Conservation (phyloP, 2,329 filamentous ascomycete genomes). For the Laburnicola sp. region DNA sequence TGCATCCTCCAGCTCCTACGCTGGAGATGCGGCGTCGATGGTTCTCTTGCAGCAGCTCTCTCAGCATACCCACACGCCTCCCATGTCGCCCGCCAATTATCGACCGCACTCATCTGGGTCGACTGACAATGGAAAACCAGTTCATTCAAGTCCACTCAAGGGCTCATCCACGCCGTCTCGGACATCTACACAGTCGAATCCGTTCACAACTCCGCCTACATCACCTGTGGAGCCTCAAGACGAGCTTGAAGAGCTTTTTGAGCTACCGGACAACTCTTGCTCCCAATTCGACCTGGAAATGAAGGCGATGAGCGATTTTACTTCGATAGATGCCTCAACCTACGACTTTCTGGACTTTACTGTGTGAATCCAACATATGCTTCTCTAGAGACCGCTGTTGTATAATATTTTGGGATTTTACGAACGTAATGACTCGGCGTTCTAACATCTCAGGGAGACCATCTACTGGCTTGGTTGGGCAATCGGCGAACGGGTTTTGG, state of each 20-base stretch:
- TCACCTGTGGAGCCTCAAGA: conserved; percentile 40
- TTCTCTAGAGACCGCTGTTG: conserved; percentile 21
- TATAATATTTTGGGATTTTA: conserved; percentile 34
- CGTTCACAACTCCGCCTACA: conserved; percentile 44
- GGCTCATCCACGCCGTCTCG: conserved; percentile 37
- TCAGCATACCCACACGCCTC: conserved; percentile 41
- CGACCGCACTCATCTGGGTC: conserved; percentile 34
- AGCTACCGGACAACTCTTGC: conserved; percentile 35
- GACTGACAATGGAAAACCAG: conserved; percentile 17
- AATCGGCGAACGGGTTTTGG: background rate
- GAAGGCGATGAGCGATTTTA: conserved; percentile 44
- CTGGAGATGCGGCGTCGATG: conserved; percentile 35
- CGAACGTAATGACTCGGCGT: conserved; percentile 34
- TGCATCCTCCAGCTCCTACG: conserved; percentile 32
- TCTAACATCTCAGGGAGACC: conserved; percentile 16
- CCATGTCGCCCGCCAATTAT: conserved; percentile 42
- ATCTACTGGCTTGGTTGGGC: conserved; percentile 8
- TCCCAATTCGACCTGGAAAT: conserved; percentile 46
- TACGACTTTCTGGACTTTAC: conserved; percentile 44
- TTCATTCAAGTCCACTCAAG: conserved; percentile 33
- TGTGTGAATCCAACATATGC: conserved; percentile 22
- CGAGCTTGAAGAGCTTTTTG: conserved; percentile 41
- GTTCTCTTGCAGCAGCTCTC: conserved; percentile 43
- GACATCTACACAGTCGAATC: conserved; percentile 42
- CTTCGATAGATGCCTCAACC: conserved; percentile 31